Conservation (phyloP, 768 basidiomycete species). For the Filobasidium wieringae region DNA sequence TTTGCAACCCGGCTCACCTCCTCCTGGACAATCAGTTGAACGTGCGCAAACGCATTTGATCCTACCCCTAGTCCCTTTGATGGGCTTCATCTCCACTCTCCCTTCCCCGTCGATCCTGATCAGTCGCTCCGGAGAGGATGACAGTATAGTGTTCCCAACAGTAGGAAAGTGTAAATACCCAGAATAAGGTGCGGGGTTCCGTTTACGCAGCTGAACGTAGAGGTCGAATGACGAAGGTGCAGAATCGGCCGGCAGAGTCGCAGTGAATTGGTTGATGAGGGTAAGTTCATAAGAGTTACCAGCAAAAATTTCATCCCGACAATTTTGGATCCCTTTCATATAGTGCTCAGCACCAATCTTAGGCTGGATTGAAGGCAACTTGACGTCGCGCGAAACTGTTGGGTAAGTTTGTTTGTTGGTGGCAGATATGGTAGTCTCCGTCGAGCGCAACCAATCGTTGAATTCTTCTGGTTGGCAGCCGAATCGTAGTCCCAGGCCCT, state of each 20-base stretch:
- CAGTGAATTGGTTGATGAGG: slow-evolving; percentile 49
- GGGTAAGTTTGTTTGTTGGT: too few relatives aligned
- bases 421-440: too few relatives aligned
- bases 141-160: slow-evolving; percentile 49
- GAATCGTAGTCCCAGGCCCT: slow-evolving; percentile 9
- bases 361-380: neutral
- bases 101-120: slow-evolving; percentile 59
- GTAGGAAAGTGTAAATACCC: slow-evolving; percentile 47
- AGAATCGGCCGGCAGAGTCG: slow-evolving; percentile 17
- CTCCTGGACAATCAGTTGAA: slow-evolving; percentile 42
- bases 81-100: slow-evolving; percentile 73
- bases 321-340: slow-evolving; percentile 54
- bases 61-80: slow-evolving; percentile 73
- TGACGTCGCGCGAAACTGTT: too few relatives aligned
- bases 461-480: slow-evolving; percentile 11
- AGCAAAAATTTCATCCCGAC: slow-evolving; percentile 61
- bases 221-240: slow-evolving; percentile 23
- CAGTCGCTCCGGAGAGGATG: slow-evolving; percentile 87
- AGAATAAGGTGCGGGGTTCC: slow-evolving; percentile 82
- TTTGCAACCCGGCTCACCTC: slow-evolving; percentile 42
- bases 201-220: slow-evolving; percentile 47
- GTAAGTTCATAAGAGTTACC: slow-evolving; percentile 93
- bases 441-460: slow-evolving; percentile 11
- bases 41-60: slow-evolving; percentile 16
- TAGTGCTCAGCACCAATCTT: slow-evolving; percentile 42